Evolutionary conservation across 139 green algal genomes (phyloP).

Genomic region (Gonium pectorale): DNA sequence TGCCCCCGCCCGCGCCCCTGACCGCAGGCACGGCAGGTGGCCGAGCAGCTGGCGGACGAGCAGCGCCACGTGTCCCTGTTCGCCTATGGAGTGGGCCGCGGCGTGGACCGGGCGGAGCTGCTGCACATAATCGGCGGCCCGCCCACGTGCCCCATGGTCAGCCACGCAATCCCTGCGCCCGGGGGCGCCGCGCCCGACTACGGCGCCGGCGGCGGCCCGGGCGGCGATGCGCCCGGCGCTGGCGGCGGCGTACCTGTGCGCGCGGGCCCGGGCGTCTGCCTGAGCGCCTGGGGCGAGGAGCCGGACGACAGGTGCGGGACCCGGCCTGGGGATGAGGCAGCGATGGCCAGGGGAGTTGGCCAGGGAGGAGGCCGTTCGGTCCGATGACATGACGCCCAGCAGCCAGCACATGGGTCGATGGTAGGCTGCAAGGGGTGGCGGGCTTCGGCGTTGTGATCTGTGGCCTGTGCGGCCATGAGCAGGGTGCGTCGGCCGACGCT

Average conservation of each 20-base stretch:
- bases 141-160: not conserved
- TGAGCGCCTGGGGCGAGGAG: not conserved
- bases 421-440: too few species aligned
- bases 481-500: too few species aligned
- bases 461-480: too few species aligned
- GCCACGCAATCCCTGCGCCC: not conserved
- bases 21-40: conserved; percentile 57
- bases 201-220: not conserved
- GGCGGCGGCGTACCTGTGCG: not conserved
- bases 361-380: too few species aligned
- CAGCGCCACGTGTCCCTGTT: conserved; percentile 66
- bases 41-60: conserved; percentile 69
- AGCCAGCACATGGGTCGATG: too few species aligned
- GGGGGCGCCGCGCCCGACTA: not conserved
- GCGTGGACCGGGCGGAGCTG: conserved; percentile 76
- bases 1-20: not conserved
- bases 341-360: too few species aligned
- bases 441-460: too few species aligned
- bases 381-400: too few species aligned
- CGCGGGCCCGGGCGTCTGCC: not conserved
- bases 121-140: conserved; percentile 63
- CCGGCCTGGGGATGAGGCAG: too few species aligned
- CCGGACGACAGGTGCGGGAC: conserved; percentile 42
- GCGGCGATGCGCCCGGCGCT: not conserved
- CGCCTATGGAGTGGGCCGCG: conserved; percentile 81